phyloP scores from a whole-genome alignment of 805 yeast species.

The Debaryomyces castellii region DNA sequence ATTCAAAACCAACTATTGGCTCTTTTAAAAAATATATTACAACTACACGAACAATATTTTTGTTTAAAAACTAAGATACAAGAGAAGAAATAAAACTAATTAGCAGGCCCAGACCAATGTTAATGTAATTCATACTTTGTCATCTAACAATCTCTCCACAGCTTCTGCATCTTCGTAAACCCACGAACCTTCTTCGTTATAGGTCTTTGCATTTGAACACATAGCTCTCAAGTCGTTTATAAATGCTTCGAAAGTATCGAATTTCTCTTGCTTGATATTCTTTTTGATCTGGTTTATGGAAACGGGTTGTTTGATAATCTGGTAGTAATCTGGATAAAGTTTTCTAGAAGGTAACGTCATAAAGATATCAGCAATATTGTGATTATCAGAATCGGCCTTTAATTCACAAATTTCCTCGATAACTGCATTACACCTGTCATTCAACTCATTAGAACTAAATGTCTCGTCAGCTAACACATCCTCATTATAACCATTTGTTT shows the following conservation, averaged over 20 bases:
- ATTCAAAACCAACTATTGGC: neutral
- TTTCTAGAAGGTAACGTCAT: slow-evolving; percentile 68
- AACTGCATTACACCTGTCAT: slow-evolving; percentile 30
- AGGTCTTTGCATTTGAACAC: slow-evolving; percentile 68
- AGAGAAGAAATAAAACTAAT: neutral
- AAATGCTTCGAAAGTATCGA: slow-evolving; percentile 45
- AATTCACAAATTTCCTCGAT: slow-evolving; percentile 43
- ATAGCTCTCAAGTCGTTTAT: slow-evolving; percentile 62
- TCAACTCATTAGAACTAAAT: slow-evolving; percentile 18
- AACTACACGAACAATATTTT: neutral
- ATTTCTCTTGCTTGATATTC: slow-evolving; percentile 40
- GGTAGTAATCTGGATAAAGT: slow-evolving; percentile 83
- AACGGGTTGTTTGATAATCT: slow-evolving; percentile 58
- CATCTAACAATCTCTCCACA: slow-evolving; percentile 38
- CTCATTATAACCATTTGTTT: slow-evolving; percentile 11
- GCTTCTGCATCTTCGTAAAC: slow-evolving; percentile 58
- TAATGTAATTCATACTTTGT: neutral
- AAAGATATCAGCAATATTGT: slow-evolving; percentile 45
- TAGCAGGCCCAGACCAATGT: neutral
- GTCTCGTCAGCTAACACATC: slow-evolving; percentile 24
- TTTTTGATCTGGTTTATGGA: slow-evolving; percentile 56
- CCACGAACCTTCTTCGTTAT: slow-evolving; percentile 68
- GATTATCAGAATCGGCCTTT: slow-evolving; percentile 45
- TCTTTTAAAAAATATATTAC: neutral
- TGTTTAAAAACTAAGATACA: neutral